These are phyloP conservation scores for Mycena latifolia DNA, from an alignment of 768 basidiomycete species.

Conservation along the genomic window DNA sequence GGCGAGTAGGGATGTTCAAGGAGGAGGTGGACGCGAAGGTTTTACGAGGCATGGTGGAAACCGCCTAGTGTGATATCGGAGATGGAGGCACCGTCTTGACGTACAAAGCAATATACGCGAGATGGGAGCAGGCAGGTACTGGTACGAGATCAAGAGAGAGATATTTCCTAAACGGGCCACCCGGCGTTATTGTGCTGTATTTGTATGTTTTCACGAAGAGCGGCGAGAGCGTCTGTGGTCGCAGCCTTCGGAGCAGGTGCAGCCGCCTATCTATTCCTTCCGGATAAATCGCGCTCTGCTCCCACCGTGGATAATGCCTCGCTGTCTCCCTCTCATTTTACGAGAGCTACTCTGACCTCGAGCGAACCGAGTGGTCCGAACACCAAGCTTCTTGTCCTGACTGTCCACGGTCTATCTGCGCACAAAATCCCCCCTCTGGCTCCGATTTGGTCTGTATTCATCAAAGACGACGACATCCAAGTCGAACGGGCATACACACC, in stretches of 20 bases:
- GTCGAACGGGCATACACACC: slow-evolving; percentile 91
- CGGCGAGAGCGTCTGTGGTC: slow-evolving; percentile 30
- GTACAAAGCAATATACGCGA: slow-evolving; percentile 23
- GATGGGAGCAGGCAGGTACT: background rate
- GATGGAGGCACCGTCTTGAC: background rate
- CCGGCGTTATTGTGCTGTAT: slow-evolving; percentile 8
- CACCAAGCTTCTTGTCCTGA: slow-evolving; percentile 75
- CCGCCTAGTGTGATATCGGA: slow-evolving; percentile 9
- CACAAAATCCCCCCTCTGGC: slow-evolving; percentile 40
- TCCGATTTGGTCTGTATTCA: slow-evolving; percentile 81
- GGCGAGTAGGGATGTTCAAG: slow-evolving; percentile 21
- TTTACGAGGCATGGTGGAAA: slow-evolving; percentile 19
- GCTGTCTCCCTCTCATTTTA: slow-evolving; percentile 68
- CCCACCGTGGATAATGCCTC: slow-evolving; percentile 53
- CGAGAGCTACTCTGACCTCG: slow-evolving; percentile 68
- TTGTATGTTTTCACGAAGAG: slow-evolving; percentile 21
- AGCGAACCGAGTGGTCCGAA: slow-evolving; percentile 65
- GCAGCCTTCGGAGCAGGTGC: slow-evolving; percentile 55
- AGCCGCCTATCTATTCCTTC: slow-evolving; percentile 65
- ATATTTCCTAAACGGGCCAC: slow-evolving; percentile 12
- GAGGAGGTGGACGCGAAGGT: background rate
- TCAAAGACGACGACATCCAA: slow-evolving; percentile 92
- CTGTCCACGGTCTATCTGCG: slow-evolving; percentile 59
- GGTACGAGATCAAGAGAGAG: slow-evolving; percentile 18
- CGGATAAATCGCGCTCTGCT: slow-evolving; percentile 59